phyloP scores from a whole-genome alignment of 345 rosid species.

The Microthlaspi erraticum region DNA sequence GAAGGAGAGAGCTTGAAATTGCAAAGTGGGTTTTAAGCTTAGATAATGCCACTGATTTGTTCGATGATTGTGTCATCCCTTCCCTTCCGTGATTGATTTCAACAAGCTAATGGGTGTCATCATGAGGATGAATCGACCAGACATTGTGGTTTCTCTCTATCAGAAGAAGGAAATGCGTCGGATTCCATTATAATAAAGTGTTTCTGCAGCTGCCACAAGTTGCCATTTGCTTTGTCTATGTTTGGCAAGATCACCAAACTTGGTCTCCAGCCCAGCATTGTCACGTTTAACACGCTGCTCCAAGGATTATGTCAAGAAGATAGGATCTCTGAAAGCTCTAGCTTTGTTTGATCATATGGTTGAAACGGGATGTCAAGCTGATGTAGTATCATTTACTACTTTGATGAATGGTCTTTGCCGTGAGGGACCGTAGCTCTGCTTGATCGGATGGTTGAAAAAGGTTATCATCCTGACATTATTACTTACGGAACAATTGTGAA shows the following conservation, averaged over 20 bases:
- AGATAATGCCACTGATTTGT: not conserved
- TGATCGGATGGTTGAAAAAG: constrained; percentile 2
- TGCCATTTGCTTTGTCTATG: not conserved
- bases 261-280: not conserved
- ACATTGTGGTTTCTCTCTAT: too few species aligned
- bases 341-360: not conserved
- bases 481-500: not conserved
- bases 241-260: not conserved
- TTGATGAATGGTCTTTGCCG: constrained; percentile 1
- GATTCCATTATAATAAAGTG: not conserved
- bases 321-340: not conserved
- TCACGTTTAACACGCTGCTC: not conserved
- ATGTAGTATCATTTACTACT: not conserved
- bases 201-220: not conserved
- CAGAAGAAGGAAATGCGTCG: too few species aligned
- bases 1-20: not conserved
- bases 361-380: not conserved
- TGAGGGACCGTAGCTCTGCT: not conserved
- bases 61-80: not conserved
- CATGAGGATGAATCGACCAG: not conserved
- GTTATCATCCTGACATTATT: not conserved
- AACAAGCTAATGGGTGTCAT: not conserved
- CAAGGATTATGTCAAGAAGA: not conserved
- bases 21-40: too few species aligned
- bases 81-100: not conserved